Conservation (phyloP, 2,329 filamentous ascomycete species). For the Diaporthe velutina region DNA sequence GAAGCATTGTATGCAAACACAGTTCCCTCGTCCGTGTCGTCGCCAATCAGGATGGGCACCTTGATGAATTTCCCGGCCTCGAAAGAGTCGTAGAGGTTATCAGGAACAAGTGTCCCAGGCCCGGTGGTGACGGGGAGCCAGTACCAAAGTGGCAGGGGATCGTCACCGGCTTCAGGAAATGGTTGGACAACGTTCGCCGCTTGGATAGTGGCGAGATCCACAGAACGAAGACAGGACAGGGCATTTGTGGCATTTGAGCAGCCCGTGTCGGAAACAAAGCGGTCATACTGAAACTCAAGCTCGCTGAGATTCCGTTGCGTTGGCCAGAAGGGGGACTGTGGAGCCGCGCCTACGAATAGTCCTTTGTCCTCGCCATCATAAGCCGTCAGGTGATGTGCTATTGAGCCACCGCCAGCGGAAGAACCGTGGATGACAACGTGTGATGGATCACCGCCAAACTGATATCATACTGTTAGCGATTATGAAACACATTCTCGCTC, state of each 20-base stretch:
- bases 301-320: conserved; percentile 58
- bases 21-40: conserved; percentile 61
- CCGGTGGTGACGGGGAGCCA: conserved; percentile 64
- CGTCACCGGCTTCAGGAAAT: conserved; percentile 52
- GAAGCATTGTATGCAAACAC: conserved; percentile 56
- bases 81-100: conserved; percentile 57
- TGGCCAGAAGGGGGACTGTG: conserved; percentile 64
- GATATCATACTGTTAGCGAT: background rate
- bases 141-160: conserved; percentile 56
- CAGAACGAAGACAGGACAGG: conserved; percentile 58
- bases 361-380: conserved; percentile 59
- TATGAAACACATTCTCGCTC: background rate
- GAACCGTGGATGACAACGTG: conserved; percentile 72
- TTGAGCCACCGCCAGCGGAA: conserved; percentile 72
- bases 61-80: conserved; percentile 63
- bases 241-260: conserved; percentile 50
- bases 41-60: conserved; percentile 66
- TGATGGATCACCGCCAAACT: conserved; percentile 71
- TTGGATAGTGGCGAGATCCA: conserved; percentile 52
- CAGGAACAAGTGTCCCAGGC: conserved; percentile 55
- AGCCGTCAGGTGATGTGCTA: conserved; percentile 63
- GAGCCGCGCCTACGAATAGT: conserved; percentile 60
- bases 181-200: conserved; percentile 53
- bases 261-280: conserved; percentile 50
- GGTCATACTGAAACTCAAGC: conserved; percentile 61